Percentiles rank a stretch among this genome's conserved stretches.
phyloP scores from a whole-genome alignment of 768 basidiomycete genomes.

The Podaxis sp. region DNA sequence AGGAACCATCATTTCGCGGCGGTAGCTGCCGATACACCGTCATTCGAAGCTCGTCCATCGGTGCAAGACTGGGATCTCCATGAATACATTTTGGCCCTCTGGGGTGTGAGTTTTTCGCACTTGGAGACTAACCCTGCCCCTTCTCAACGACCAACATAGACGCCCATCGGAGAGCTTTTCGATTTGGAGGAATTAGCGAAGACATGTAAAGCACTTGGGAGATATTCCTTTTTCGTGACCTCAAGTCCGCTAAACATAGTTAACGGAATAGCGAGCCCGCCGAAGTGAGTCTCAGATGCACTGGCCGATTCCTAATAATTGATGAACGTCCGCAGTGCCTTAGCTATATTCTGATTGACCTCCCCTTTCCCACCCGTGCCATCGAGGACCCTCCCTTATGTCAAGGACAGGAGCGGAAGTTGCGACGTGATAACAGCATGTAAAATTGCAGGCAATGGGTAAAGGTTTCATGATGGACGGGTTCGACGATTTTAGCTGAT shows the following conservation, averaged over 20 bases:
- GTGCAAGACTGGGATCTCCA: conserved; percentile 25
- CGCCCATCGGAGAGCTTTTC: conserved; percentile 27
- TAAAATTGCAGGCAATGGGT: no score
- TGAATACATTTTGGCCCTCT: conserved; percentile 25
- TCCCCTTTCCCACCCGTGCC: neutral
- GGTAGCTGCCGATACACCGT: conserved; percentile 25
- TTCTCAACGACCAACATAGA: conserved; percentile 16
- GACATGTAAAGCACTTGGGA: conserved; percentile 22
- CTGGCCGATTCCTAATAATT: no score
- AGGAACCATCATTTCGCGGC: conserved; percentile 29
- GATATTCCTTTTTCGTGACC: conserved; percentile 27
- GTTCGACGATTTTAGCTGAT: no score
- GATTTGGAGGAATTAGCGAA: conserved; percentile 25
- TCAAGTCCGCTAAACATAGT: conserved; percentile 27
- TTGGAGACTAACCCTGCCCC: neutral
- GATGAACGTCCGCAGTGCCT: neutral
- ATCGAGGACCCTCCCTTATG: no score
- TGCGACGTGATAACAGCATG: neutral
- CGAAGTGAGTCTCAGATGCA: conserved; percentile 20
- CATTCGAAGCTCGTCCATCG: conserved; percentile 25
- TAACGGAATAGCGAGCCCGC: conserved; percentile 28
- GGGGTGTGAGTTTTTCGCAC: conserved; percentile 23
- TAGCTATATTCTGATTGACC: conserved; percentile 9
- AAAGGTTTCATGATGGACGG: no score
- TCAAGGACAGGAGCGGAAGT: neutral